phyloP scores from a whole-genome alignment of 306 rosid genomes.

The Cyclanthera cordifolia region DNA sequence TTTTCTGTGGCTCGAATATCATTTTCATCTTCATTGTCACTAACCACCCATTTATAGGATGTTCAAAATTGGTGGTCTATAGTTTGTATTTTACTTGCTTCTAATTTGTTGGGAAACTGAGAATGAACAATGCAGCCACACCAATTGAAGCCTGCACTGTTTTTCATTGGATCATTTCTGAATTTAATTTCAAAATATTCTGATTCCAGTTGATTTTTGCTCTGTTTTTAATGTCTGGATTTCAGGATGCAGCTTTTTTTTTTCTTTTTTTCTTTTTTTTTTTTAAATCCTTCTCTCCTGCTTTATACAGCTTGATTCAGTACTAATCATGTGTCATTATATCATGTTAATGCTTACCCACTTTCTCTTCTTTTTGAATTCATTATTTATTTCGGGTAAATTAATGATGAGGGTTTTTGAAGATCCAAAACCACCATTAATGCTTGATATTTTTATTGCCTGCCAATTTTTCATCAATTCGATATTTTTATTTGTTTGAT shows the following conservation, averaged over 20 bases:
- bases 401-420: background rate
- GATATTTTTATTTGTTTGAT: too few species aligned
- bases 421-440: background rate
- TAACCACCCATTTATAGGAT: background rate
- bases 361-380: background rate
- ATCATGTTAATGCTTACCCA: conserved; percentile 5
- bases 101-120: background rate
- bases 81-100: background rate
- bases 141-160: background rate
- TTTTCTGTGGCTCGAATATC: too few species aligned
- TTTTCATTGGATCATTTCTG: background rate
- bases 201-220: background rate
- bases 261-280: background rate
- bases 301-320: conserved; percentile 8
- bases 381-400: background rate
- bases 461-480: background rate
- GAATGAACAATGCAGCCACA: background rate
- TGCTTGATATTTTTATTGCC: too few species aligned
- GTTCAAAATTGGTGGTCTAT: background rate
- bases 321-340: conserved; percentile 2
- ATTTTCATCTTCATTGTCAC: background rate
- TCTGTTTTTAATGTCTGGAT: conserved; percentile 6
- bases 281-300: background rate
- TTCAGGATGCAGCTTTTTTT: conserved; percentile 8
- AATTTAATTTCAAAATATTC: background rate